Evolutionary conservation across 73 alveolate species (phyloP).

Genomic region (Symbiodinium pilosum): DNA sequence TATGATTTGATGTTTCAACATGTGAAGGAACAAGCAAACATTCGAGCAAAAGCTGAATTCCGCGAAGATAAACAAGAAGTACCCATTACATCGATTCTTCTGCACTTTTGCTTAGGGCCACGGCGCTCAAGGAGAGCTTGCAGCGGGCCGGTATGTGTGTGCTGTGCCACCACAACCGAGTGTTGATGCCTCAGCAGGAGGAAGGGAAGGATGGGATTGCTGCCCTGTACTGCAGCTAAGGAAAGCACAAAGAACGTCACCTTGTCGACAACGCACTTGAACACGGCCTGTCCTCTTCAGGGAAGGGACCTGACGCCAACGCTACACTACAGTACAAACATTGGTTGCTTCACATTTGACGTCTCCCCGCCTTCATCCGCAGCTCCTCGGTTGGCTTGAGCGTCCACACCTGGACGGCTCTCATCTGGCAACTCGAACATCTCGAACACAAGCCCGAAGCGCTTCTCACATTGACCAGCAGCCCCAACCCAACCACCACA

Average conservation of each 20-base stretch:
- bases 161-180: slow-evolving; percentile 85
- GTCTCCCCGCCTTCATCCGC: slow-evolving; percentile 32
- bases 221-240: background rate
- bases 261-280: slow-evolving; percentile 42
- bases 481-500: no score
- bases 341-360: background rate
- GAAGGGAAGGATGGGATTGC: background rate
- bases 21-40: no score
- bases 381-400: slow-evolving; percentile 55
- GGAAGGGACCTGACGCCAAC: slow-evolving; percentile 15
- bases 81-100: no score
- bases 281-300: slow-evolving; percentile 18
- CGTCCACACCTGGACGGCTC: slow-evolving; percentile 47
- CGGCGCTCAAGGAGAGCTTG: slow-evolving; percentile 61
- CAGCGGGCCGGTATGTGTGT: slow-evolving; percentile 58
- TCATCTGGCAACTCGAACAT: no score
- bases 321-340: background rate
- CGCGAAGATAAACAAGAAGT: no score
- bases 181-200: slow-evolving; percentile 57
- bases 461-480: no score
- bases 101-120: no score
- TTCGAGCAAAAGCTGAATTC: no score
- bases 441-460: no score
- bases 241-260: slow-evolving; percentile 64
- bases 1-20: no score